Conservation (phyloP, 2,329 filamentous ascomycete genomes). For the Metarhizium anisopliae region DNA sequence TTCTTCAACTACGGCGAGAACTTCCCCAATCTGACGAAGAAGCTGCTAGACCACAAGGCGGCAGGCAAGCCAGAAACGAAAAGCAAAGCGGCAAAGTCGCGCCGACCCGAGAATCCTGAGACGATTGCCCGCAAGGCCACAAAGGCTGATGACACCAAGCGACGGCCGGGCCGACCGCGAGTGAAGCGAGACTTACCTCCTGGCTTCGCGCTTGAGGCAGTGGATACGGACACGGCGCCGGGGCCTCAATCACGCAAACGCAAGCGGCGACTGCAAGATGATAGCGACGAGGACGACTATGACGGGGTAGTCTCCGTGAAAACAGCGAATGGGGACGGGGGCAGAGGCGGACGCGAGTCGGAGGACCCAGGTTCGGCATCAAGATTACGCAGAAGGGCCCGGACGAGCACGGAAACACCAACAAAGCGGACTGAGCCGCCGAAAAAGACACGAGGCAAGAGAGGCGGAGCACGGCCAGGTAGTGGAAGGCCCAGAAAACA, state of each 20-base stretch:
- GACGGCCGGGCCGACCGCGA: conserved; percentile 11
- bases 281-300: conserved; percentile 22
- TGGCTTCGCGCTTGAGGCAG: conserved; percentile 9
- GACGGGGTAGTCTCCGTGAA: conserved; percentile 15
- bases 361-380: conserved; percentile 15
- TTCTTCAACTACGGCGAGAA: conserved; percentile 75
- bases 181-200: conserved; percentile 9
- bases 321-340: conserved; percentile 10
- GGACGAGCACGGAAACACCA: conserved; percentile 7
- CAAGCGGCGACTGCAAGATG: conserved; percentile 17
- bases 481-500: conserved; percentile 31
- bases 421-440: conserved; percentile 13
- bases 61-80: conserved; percentile 19
- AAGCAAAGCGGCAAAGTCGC: conserved; percentile 12
- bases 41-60: conserved; percentile 29
- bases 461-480: conserved; percentile 28
- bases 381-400: conserved; percentile 18
- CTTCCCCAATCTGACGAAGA: conserved; percentile 50
- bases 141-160: conserved; percentile 14
- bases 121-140: conserved; percentile 16
- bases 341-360: conserved; percentile 14
- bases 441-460: conserved; percentile 27
- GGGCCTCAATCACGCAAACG: conserved; percentile 16
- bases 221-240: conserved; percentile 3
- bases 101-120: conserved; percentile 7